Evolutionary conservation across 768 basidiomycete genomes (phyloP).

Genomic region (Crepidotus variabilis): DNA sequence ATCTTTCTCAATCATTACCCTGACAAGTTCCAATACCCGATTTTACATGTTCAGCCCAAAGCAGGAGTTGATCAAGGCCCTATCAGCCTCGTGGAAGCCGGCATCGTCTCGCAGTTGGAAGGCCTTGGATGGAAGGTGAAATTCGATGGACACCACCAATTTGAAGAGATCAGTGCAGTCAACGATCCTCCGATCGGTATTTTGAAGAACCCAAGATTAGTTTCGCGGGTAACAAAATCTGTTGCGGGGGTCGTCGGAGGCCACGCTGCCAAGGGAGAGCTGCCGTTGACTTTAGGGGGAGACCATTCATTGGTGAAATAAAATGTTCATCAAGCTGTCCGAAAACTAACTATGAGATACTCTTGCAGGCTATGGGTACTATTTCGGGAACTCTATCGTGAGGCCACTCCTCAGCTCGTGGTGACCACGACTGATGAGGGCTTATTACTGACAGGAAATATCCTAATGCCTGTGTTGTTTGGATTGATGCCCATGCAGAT

Average conservation of each 20-base stretch:
- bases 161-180: constrained; percentile 64
- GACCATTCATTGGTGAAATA: constrained; percentile 83
- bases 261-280: constrained; percentile 72
- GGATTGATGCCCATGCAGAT: constrained; percentile 97
- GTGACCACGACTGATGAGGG: not conserved
- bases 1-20: constrained; percentile 4
- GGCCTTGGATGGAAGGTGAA: constrained; percentile 84
- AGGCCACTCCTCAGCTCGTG: constrained; percentile 12
- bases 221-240: constrained; percentile 76
- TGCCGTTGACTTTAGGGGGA: constrained; percentile 91
- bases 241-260: constrained; percentile 74
- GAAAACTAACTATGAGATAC: not conserved
- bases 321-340: not conserved
- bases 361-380: constrained; percentile 79
- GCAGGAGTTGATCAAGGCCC: constrained; percentile 86
- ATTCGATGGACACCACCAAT: constrained; percentile 89
- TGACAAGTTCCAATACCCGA: constrained; percentile 8
- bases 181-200: constrained; percentile 81
- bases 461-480: constrained; percentile 83
- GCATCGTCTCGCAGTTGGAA: constrained; percentile 73
- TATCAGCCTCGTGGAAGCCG: constrained; percentile 84
- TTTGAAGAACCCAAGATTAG: constrained; percentile 87
- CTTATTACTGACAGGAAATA: constrained; percentile 43
- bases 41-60: constrained; percentile 45
- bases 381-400: constrained; percentile 85